Evolutionary conservation across 176 grass and related monocot genomes (phyloP), one percentile per base, ranked within the genome.

Genomic region (Aegilops umbellulata): DNA sequence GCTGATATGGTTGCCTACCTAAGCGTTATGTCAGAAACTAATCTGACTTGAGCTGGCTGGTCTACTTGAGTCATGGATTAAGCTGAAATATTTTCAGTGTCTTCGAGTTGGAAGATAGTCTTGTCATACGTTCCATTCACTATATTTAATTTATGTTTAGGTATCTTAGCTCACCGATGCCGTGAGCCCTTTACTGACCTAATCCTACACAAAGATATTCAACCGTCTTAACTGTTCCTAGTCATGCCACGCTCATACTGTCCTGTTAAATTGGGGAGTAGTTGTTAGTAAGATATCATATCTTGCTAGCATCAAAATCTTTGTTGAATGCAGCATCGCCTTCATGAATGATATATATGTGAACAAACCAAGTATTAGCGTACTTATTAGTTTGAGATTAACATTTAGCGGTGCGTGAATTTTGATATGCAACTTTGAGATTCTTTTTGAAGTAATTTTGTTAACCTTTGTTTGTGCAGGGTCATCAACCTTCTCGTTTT

Each of bases 401-500:
- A 76, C 61, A 76, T 76, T 53, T 74, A 7, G 12, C 2, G 32
- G 27, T 67, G 34, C 10, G 42, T 2, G 10, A 46, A 70, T 25
- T 39, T 76, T 71, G 20, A 42, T 70, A 34, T 70, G 38, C 65
- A 39, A 75, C 12, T 49, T 69, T 83, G 39, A 42, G 22, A 82
- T 85, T 32, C 27, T 90, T 86, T 25, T 60, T 85, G 14, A 82
- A 46, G 69, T 69, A 15, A 74, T 65, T 53, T 66, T 61, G 22
- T 76, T 86, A n/a, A 24, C 67, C 26, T 69, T 84, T 38, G 80
- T 63, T 77, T 84, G 3, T 51, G 47, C 78, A 95, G 91, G 84
- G 87, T 65, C 87, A 87, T 60, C 92, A 89, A 90, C 13, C 86
- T 11, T 90, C 92, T 27, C 86, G 82, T 73, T 86, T 86, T 77